Conservation (phyloP, 2,329 filamentous ascomycete species). For the Aureobasidium sp. region DNA sequence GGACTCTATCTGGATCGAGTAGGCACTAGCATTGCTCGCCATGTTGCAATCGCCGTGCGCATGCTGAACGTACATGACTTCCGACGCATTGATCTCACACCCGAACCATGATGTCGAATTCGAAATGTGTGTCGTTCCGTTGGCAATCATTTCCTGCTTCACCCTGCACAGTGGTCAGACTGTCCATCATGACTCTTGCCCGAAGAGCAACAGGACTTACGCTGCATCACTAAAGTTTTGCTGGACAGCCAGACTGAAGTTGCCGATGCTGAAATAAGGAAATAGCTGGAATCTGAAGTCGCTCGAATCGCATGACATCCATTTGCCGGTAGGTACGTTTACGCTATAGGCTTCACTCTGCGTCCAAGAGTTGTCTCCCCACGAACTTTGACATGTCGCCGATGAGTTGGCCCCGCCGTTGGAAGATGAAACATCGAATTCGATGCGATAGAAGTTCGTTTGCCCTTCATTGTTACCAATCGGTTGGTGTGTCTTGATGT, state of each 20-base stretch:
- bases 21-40: slow-evolving; percentile 18
- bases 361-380: slow-evolving; percentile 23
- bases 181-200: background rate
- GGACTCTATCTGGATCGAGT: background rate
- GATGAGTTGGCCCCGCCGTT: slow-evolving; percentile 17
- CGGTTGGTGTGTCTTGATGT: slow-evolving; percentile 24
- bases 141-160: slow-evolving; percentile 7
- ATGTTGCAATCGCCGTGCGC: slow-evolving; percentile 23
- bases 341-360: slow-evolving; percentile 18
- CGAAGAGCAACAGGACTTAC: background rate
- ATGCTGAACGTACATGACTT: slow-evolving; percentile 21
- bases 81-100: slow-evolving; percentile 22
- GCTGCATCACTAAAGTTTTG: slow-evolving; percentile 21
- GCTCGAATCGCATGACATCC: slow-evolving; percentile 22
- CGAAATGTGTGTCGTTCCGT: slow-evolving; percentile 18
- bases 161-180: background rate
- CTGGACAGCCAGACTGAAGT: slow-evolving; percentile 23
- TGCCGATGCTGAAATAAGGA: slow-evolving; percentile 25
- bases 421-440: slow-evolving; percentile 22
- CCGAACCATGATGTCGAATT: slow-evolving; percentile 19
- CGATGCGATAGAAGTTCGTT: slow-evolving; percentile 25
- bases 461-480: slow-evolving; percentile 23
- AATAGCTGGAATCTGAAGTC: slow-evolving; percentile 24
- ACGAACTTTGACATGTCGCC: slow-evolving; percentile 22
- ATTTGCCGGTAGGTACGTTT: slow-evolving; percentile 22